These are phyloP conservation scores for Coniosporium apollinis DNA, from an alignment of 495 filamentous ascomycete genomes.

Conservation along the genomic window DNA sequence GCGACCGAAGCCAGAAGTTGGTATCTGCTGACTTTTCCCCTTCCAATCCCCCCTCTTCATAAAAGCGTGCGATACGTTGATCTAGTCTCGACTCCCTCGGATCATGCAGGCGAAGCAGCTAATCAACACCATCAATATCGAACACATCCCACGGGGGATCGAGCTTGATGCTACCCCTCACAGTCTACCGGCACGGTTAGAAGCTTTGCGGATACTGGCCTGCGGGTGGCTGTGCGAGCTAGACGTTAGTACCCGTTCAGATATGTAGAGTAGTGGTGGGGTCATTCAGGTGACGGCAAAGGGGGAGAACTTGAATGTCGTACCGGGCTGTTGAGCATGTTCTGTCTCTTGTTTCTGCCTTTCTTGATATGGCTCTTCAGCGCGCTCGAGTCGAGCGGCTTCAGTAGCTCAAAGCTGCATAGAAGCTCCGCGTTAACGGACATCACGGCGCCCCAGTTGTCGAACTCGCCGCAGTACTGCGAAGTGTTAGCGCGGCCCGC, in stretches of 20 bases:
- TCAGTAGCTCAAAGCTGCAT: slow-evolving; percentile 93
- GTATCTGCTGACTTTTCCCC: too few species aligned
- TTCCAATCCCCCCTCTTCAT: too few species aligned
- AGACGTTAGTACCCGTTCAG: slow-evolving; percentile 2
- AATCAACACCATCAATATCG: too few species aligned
- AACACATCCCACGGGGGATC: too few species aligned
- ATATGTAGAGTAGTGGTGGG: too few species aligned
- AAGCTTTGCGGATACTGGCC: slow-evolving; percentile 17
- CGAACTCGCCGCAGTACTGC: slow-evolving; percentile 97
- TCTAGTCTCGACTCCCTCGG: too few species aligned
- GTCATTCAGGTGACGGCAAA: too few species aligned
- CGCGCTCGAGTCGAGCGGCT: slow-evolving; percentile 90
- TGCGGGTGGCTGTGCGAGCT: slow-evolving; percentile 12
- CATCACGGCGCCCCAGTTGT: slow-evolving; percentile 99
- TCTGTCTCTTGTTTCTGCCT: slow-evolving; percentile 76
- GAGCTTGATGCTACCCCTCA: too few species aligned
- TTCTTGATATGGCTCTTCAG: slow-evolving; percentile 99
- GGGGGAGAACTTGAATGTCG: slow-evolving; percentile 27
- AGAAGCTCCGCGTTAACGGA: slow-evolving; percentile 84
- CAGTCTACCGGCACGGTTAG: too few species aligned
- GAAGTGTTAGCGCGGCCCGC: slow-evolving; percentile 13
- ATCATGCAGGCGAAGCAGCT: too few species aligned
- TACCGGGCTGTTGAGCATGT: slow-evolving; percentile 87
- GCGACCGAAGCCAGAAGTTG: too few species aligned
- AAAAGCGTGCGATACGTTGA: too few species aligned